Conservation (phyloP, 345 rosid genomes). For the Populus deltoides region DNA sequence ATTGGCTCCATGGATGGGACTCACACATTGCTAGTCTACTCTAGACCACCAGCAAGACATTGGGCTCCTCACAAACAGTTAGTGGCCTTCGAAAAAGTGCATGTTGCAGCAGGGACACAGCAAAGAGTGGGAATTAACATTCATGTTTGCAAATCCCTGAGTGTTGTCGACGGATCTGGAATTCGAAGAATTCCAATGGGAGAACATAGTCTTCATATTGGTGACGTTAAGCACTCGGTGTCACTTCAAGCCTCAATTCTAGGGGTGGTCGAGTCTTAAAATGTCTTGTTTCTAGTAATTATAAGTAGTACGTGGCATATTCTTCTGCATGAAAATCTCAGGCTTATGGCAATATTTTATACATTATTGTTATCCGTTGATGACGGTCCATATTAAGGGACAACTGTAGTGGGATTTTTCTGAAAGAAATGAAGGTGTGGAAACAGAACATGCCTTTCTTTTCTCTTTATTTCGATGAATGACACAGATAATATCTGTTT, state of each 20-base stretch:
- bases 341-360: not conserved
- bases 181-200: constrained; percentile 84
- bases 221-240: constrained; percentile 52
- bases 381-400: not conserved
- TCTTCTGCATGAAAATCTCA: not conserved
- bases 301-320: not conserved
- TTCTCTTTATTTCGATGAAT: too few species aligned
- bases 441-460: not conserved
- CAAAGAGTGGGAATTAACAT: constrained; percentile 54
- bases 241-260: constrained; percentile 56
- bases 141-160: constrained; percentile 78
- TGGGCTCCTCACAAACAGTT: constrained; percentile 79
- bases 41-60: constrained; percentile 54
- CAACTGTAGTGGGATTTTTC: too few species aligned
- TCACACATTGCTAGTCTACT: constrained; percentile 63
- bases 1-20: constrained; percentile 65
- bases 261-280: constrained; percentile 49
- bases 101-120: constrained; percentile 48
- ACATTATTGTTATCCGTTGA: not conserved
- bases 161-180: constrained; percentile 78
- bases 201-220: constrained; percentile 66
- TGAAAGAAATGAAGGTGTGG: not conserved
- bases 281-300: not conserved
- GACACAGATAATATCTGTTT: too few species aligned
- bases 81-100: constrained; percentile 65